Conservation (phyloP, 1,139 yeast genomes). For the Lodderomyces elongisporus region DNA sequence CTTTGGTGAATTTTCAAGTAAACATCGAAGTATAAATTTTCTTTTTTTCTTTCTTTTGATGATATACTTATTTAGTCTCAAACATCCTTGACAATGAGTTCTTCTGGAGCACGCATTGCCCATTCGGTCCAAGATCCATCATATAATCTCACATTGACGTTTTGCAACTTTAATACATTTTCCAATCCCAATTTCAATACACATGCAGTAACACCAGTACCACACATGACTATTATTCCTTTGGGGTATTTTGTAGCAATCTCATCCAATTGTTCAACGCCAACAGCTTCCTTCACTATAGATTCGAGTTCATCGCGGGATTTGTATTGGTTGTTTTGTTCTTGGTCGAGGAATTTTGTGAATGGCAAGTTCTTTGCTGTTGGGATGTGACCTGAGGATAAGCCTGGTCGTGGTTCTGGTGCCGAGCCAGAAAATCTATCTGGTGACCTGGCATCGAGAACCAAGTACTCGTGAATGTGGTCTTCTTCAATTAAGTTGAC, state of each 20-base stretch:
- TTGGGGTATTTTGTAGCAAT: constrained; percentile 24
- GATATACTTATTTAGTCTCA: too few species aligned
- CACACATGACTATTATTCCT: constrained; percentile 83
- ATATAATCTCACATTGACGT: constrained; percentile 54
- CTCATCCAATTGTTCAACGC: constrained; percentile 19
- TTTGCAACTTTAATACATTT: constrained; percentile 52
- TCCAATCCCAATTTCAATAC: constrained; percentile 55
- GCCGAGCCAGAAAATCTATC: constrained; percentile 72
- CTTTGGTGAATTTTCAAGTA: too few species aligned
- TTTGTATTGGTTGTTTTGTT: constrained; percentile 42
- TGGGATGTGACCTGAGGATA: constrained; percentile 86
- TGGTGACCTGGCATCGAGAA: constrained; percentile 77
- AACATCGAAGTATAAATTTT: too few species aligned
- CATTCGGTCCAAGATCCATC: constrained; percentile 95
- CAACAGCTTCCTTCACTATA: constrained; percentile 39
- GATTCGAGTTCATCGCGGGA: constrained; percentile 39
- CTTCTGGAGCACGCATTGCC: constrained; percentile 42
- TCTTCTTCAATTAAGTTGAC: constrained; percentile 48
- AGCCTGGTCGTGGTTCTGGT: constrained; percentile 86
- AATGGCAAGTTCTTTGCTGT: constrained; percentile 79
- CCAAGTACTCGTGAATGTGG: constrained; percentile 43
- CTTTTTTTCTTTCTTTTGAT: neutral
- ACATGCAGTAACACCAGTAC: constrained; percentile 93
- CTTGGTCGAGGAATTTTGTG: constrained; percentile 46
- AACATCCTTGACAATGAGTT: constrained; percentile 24